These are phyloP conservation scores for Bondarzewia mesenterica DNA, from an alignment of 1,284 basidiomycete species.

Conservation along the genomic window DNA sequence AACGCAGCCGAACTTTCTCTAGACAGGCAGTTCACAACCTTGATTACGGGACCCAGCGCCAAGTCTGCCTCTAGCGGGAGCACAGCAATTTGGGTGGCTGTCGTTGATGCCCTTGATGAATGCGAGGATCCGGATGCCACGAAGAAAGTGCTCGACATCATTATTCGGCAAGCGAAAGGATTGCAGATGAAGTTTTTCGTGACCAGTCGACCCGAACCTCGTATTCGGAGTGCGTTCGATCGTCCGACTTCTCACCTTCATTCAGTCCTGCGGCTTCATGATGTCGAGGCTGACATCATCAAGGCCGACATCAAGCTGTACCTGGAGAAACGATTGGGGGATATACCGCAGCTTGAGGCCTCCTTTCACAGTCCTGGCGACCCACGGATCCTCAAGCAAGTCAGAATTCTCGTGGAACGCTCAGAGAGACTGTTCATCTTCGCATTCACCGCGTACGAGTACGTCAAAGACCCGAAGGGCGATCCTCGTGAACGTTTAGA, in stretches of 20 bases:
- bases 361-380: not conserved
- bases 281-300: not conserved
- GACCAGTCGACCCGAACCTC: not conserved
- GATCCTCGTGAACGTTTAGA: not conserved
- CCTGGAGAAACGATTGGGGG: not conserved
- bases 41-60: not conserved
- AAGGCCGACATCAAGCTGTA: not conserved
- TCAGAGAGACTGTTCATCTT: not conserved
- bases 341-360: not conserved
- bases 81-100: not conserved
- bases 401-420: not conserved
- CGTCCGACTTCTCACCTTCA: not conserved
- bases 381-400: not conserved
- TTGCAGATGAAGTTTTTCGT: not conserved
- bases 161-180: not conserved
- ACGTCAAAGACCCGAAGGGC: not conserved
- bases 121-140: not conserved
- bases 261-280: not conserved
- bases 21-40: not conserved
- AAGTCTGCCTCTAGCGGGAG: not conserved
- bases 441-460: slow-evolving; percentile 1
- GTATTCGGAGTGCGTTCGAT: not conserved
- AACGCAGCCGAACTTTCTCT: not conserved
- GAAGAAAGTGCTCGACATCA: not conserved
- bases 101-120: slow-evolving; percentile 1